Conservation (phyloP, 2,329 filamentous ascomycete species). For the Fulvia fulva region DNA sequence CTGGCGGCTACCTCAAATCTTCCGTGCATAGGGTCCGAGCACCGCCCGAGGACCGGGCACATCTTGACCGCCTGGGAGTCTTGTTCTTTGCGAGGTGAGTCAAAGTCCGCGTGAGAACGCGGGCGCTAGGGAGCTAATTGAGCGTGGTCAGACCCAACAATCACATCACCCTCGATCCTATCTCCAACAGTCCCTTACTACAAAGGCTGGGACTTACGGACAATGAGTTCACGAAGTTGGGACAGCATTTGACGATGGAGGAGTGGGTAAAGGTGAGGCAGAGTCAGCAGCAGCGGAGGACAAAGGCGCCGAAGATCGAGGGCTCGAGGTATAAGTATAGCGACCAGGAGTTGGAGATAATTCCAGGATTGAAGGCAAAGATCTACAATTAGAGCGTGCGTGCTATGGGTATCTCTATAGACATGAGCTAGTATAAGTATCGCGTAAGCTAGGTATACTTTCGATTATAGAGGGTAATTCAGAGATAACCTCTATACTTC, state of each 20-base stretch:
- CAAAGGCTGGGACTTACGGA: conserved; percentile 32
- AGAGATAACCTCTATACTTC: too few relatives aligned
- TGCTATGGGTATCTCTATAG: too few relatives aligned
- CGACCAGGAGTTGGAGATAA: conserved; percentile 35
- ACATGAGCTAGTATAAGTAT: too few relatives aligned
- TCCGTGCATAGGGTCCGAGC: conserved; percentile 48
- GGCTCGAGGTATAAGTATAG: conserved; percentile 33
- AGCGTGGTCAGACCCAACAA: conserved; percentile 37
- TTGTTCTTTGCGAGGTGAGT: conserved; percentile 50
- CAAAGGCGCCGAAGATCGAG: conserved; percentile 38
- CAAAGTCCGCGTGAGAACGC: too few relatives aligned
- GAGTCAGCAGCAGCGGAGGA: conserved; percentile 37
- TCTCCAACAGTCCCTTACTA: conserved; percentile 37
- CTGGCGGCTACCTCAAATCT: conserved; percentile 44
- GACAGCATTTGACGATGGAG: conserved; percentile 43
- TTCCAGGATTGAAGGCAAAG: conserved; percentile 31
- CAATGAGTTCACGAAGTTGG: conserved; percentile 28
- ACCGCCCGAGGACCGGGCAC: conserved; percentile 47
- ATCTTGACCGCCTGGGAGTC: conserved; percentile 48
- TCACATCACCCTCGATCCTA: conserved; percentile 36
- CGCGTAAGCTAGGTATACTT: too few relatives aligned
- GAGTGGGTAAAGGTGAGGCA: conserved; percentile 40
- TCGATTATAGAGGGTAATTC: too few relatives aligned
- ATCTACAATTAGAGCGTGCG: conserved; percentile 29
- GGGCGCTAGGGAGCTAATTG: too few relatives aligned